Evolutionary conservation across 805 yeast species (phyloP).

Genomic region (Nakazawaea molendinolei): DNA sequence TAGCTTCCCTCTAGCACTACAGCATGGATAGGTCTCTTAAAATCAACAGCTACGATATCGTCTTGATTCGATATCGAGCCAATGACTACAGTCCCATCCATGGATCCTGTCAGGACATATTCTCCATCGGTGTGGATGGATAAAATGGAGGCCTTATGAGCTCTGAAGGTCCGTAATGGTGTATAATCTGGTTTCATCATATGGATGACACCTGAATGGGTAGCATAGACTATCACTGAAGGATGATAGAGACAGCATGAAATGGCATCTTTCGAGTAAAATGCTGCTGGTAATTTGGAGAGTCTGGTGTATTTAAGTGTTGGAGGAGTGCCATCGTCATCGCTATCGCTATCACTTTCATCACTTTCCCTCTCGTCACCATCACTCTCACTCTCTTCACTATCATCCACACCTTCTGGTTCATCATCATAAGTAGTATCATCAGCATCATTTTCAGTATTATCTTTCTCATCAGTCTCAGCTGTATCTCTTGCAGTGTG

Average conservation of each 20-base stretch:
- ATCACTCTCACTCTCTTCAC: slow-evolving; percentile 29
- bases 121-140: slow-evolving; percentile 67
- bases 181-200: slow-evolving; percentile 54
- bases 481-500: background rate
- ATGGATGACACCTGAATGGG: slow-evolving; percentile 82
- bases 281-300: slow-evolving; percentile 56
- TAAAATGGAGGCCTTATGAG: slow-evolving; percentile 80
- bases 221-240: slow-evolving; percentile 67
- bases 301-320: slow-evolving; percentile 68
- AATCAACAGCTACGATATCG: slow-evolving; percentile 71
- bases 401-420: too few species aligned
- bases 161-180: slow-evolving; percentile 65
- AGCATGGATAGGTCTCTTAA: slow-evolving; percentile 82
- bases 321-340: slow-evolving; percentile 60
- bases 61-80: slow-evolving; percentile 58
- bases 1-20: slow-evolving; percentile 77
- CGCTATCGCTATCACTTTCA: slow-evolving; percentile 33
- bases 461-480: slow-evolving; percentile 18
- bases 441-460: too few species aligned
- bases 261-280: slow-evolving; percentile 71
- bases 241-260: slow-evolving; percentile 63
- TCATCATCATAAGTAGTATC: too few species aligned
- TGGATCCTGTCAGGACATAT: slow-evolving; percentile 79
- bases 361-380: slow-evolving; percentile 24
- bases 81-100: slow-evolving; percentile 88